Percentiles rank a stretch among this genome's conserved stretches.
Conservation (phyloP, 2,329 filamentous ascomycete species). For the Ceratocystis smalleyi region DNA sequence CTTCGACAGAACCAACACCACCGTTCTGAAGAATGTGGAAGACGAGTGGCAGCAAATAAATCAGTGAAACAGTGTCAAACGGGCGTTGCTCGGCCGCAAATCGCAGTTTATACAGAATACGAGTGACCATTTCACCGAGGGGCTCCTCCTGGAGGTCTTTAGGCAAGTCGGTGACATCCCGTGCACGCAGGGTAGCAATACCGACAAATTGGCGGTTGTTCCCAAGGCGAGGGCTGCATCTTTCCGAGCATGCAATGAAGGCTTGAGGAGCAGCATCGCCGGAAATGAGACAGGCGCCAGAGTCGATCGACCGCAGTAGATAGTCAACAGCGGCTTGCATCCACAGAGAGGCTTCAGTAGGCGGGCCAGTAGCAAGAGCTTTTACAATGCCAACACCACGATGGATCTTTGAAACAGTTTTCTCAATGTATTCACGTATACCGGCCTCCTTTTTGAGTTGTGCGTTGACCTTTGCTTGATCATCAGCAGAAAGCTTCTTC, state of each 20-base stretch:
- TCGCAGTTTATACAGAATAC: slow-evolving; percentile 76
- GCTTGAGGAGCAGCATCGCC: slow-evolving; percentile 64
- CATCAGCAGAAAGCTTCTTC: slow-evolving; percentile 80
- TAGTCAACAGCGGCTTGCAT: slow-evolving; percentile 65
- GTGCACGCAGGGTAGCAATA: slow-evolving; percentile 66
- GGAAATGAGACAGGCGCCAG: slow-evolving; percentile 66
- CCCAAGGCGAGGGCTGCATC: slow-evolving; percentile 59
- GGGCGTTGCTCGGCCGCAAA: slow-evolving; percentile 89
- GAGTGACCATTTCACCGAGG: slow-evolving; percentile 70
- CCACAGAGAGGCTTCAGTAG: slow-evolving; percentile 80
- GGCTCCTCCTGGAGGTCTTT: slow-evolving; percentile 61
- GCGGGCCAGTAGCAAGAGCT: slow-evolving; percentile 68
- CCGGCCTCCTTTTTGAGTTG: slow-evolving; percentile 75
- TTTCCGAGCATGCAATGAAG: slow-evolving; percentile 65
- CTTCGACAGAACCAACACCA: slow-evolving; percentile 54
- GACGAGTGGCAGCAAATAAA: slow-evolving; percentile 71
- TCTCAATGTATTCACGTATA: slow-evolving; percentile 58
- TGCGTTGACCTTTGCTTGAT: slow-evolving; percentile 76
- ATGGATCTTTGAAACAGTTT: slow-evolving; percentile 53
- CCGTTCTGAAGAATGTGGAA: slow-evolving; percentile 65
- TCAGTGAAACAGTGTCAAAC: slow-evolving; percentile 74
- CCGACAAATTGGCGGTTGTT: slow-evolving; percentile 69
- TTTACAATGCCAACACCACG: slow-evolving; percentile 77
- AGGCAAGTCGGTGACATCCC: slow-evolving; percentile 57
- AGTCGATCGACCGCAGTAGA: slow-evolving; percentile 58